Evolutionary conservation across 2,329 filamentous ascomycete genomes (phyloP), one percentile per base, ranked within the genome.

Genomic region (Capronia americana): DNA sequence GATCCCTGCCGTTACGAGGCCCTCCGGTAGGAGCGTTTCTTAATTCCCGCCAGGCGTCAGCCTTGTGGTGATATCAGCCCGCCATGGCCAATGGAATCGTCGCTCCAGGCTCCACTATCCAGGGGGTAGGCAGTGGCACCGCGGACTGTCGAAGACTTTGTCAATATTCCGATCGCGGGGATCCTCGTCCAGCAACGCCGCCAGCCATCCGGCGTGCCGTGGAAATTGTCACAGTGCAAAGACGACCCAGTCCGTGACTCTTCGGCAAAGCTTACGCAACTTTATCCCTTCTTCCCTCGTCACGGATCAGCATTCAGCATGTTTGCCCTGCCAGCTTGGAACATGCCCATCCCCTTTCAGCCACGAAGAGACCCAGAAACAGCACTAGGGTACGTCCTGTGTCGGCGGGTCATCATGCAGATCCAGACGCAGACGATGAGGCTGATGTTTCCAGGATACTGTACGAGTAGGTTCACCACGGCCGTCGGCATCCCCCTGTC

Each of bases 211-310:
- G 57, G 44, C 17, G 17, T 48, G 34, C 30, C 57, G 34, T 46
- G 57, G 50, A 53, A 53, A 53, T 53, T 53, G 32, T 34, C 32
- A 11, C 32, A 32, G 30, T 34, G 12, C 10, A 12, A 34, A 53
- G 24, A 53, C 26, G 50, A 24, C 24, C 50, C 50, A 53, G 26
- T 53, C 26, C 50, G 20, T 14, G 20, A 28, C 8, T 28, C 44
- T 58, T n/a, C 38, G 28, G 20, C 32, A 4, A 28, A 58, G 56
- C 34, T 58, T 44, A 38, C 44, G 41, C n/a, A 10, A 44, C 17
- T 58, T 58, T 41, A 58, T 48, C 24, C 8, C 38, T 58, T 17
- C 26, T 48, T 58, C 44, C 56, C 44, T 48, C 24, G 12, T 38
- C 38, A 8, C 56, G 24, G 26, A 58, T 48, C 44, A 11, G 32